Evolutionary conservation across 192 early-diverging fungal genomes (phyloP), one percentile per base, ranked within the genome.

Genomic region (Coemansia sp.): DNA sequence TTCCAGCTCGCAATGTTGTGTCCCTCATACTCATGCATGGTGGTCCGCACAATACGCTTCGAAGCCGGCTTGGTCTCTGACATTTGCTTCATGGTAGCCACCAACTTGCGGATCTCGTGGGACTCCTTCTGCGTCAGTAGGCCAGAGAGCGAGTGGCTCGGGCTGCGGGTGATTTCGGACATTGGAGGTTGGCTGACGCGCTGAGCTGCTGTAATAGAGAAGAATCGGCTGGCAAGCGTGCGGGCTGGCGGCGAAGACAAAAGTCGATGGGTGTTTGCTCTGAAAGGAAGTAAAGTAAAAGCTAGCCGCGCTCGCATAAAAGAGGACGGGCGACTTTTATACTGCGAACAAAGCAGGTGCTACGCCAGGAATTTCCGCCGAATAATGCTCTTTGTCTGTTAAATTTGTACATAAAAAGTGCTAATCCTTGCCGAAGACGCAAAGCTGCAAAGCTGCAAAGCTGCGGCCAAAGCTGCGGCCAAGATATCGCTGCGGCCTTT

Each of bases 1-100:
- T 77, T 85, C 88, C 88, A 90, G 69, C 75, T 71, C 34, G 53
- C 49, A 18, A 78, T 35, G 25, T 26, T 22, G 15, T 56, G 56
- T 17, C 56, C 75, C 33, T 57, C 38, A n/a, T 49, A 59, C n/a
- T 62, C 53, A 45, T 67, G 53, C 22, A 37, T 40, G 22, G 68
- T 67, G 17, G 56, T 54, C 14, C 60, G 43, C 43, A 78, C 63
- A 10, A 71, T 49, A 7, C 48, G 59, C 64, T 64, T 78, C 10
- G 68, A 64, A 21, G 68, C 17, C 6, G 64, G 53, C 13, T 41
- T 46, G 13, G 21, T 42, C 1, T 9, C 27, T 3, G 55, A 33
- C 8, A 66, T 41, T 15, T 64, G 46, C 14, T 54, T 36, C 72
- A 76, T 69, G 31, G 55, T 46, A 1, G 9, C 41, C 53, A 65